Conservation (phyloP, 2,329 filamentous ascomycete species). For the Scortechinia acanthostroma region DNA sequence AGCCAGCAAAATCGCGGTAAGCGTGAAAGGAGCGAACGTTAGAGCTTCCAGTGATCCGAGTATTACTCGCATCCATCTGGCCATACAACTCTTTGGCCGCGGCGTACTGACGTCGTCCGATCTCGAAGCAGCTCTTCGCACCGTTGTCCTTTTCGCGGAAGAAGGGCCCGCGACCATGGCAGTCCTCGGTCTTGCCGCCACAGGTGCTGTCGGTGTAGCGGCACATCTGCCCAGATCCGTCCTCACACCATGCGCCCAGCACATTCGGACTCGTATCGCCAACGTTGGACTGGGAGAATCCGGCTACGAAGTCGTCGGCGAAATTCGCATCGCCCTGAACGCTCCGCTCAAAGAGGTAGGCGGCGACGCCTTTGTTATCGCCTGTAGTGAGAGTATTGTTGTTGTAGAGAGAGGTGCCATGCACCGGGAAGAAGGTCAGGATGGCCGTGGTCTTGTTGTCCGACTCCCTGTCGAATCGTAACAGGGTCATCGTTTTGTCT, state of each 20-base stretch:
- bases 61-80: slow-evolving; percentile 33
- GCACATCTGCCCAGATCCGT: slow-evolving; percentile 67
- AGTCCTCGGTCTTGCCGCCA: slow-evolving; percentile 58
- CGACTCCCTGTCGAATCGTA: slow-evolving; percentile 69
- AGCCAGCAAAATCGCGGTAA: slow-evolving; percentile 75
- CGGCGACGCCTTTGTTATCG: slow-evolving; percentile 95
- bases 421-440: slow-evolving; percentile 84
- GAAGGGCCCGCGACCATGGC: slow-evolving; percentile 68
- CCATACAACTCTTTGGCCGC: slow-evolving; percentile 48
- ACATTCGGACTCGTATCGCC: slow-evolving; percentile 88
- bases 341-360: slow-evolving; percentile 73
- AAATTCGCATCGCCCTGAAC: slow-evolving; percentile 44
- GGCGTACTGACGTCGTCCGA: slow-evolving; percentile 65
- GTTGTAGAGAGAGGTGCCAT: slow-evolving; percentile 82
- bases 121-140: slow-evolving; percentile 68
- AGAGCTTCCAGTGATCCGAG: slow-evolving; percentile 44
- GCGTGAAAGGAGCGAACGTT: slow-evolving; percentile 77
- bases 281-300: slow-evolving; percentile 86
- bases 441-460: slow-evolving; percentile 74
- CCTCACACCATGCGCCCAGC: slow-evolving; percentile 82
- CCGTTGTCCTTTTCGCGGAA: slow-evolving; percentile 66
- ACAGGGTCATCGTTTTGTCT: slow-evolving; percentile 73
- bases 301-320: slow-evolving; percentile 71
- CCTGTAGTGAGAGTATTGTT: slow-evolving; percentile 88
- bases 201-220: slow-evolving; percentile 80